Evolutionary conservation across 192 early-diverging fungal species (phyloP), one percentile per base, ranked within the genome.

Genomic region (Blastocladiella britannica): DNA sequence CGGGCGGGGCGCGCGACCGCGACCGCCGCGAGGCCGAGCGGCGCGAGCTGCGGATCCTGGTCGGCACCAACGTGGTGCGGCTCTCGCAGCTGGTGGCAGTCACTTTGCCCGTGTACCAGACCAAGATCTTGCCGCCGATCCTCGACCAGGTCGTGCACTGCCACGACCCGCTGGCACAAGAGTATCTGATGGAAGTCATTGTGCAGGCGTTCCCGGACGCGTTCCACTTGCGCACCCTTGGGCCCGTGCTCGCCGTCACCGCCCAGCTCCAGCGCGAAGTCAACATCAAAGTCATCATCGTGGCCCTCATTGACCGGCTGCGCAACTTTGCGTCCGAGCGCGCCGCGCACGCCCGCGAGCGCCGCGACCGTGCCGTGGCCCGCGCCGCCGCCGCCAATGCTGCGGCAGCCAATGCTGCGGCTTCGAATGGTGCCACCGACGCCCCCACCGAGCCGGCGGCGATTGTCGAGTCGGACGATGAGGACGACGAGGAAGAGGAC

Each of bases 151-250:
- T 99, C 54, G 88, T 96, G 18, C 88, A 83, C 62, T 99, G 96
- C 73, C 75, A 84, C 29, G 96, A 99, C 70, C 81, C 94, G 18
- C 88, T 99, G 58, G 96, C 96, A 7, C 96, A 99, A 63, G 96
- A 99, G 64, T 99, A 99, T 65, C 75, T 99, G 28, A 95, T 99
- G 92, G 96, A 99, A 67, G 92, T 91, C 24, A 91, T 97, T 55
- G 91, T 94, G 62, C 96, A 99, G 72, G 89, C 88, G 9, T 99
- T 99, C 60, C 88, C 80, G 37, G 96, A 97, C 60, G 93, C 94
- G 58, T 97, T 92, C 69, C 96, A 97, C 59, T 66, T 99, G 29
- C 78, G 85, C 28, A 89, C 89, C 3, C 75, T 99, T 37, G 86
- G 86, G 22, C 75, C 82, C 47, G 84, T 95, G 60, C 74, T 99